Percentiles rank a stretch among this genome's conserved stretches.
Evolutionary conservation across 148 eudicot species (phyloP).

Genomic region (Rhododendron kiyosumense): DNA sequence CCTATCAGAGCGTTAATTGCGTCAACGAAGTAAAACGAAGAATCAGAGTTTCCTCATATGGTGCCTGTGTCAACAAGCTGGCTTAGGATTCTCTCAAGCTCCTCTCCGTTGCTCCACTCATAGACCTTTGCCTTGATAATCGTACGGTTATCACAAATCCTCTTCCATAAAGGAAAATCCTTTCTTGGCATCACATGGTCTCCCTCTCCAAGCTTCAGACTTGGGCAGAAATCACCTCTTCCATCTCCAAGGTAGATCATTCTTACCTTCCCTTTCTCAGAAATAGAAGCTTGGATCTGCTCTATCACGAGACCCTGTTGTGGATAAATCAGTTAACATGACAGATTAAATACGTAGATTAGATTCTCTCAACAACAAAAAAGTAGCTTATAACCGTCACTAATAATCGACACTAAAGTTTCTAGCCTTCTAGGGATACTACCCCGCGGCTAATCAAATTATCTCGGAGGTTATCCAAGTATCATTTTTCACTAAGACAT

Average conservation of each 20-base stretch:
- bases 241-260: slow-evolving; percentile 87
- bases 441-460: background rate
- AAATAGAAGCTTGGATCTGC: slow-evolving; percentile 31
- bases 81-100: slow-evolving; percentile 49
- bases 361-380: background rate
- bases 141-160: slow-evolving; percentile 30
- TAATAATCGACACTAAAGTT: background rate
- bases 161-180: slow-evolving; percentile 46
- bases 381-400: background rate
- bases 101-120: slow-evolving; percentile 71
- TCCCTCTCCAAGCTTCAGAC: slow-evolving; percentile 45
- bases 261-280: slow-evolving; percentile 23
- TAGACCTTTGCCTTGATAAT: slow-evolving; percentile 53
- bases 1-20: background rate
- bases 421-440: background rate
- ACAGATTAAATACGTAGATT: background rate
- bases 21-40: background rate
- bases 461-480: background rate
- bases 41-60: background rate
- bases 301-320: slow-evolving; percentile 62
- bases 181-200: slow-evolving; percentile 85
- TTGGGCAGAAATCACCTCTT: slow-evolving; percentile 77
- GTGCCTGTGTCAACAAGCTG: slow-evolving; percentile 33
- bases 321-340: background rate
- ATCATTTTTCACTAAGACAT: background rate